A percentile compares a stretch with the other conserved stretches of the same genome.
Conservation (phyloP, 2,329 filamentous ascomycete species). For the Bipolaris oryzae region DNA sequence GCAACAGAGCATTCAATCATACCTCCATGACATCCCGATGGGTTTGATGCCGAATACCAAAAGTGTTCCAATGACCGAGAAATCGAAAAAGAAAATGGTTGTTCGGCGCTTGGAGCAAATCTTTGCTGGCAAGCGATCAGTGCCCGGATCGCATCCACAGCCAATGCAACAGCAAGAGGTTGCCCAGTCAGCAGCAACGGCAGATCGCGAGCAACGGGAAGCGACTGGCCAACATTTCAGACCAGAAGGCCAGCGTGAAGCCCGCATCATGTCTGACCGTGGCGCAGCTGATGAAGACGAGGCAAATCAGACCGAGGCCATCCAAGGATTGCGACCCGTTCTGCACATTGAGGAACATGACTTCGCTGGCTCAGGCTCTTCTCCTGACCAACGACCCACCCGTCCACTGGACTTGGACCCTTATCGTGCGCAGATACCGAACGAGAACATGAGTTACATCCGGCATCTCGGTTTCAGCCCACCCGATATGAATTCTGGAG, state of each 20-base stretch:
- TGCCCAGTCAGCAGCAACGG: slow-evolving; percentile 59
- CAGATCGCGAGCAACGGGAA: slow-evolving; percentile 52
- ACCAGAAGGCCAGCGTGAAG: slow-evolving; percentile 54
- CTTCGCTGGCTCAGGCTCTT: slow-evolving; percentile 42
- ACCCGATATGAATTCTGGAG: slow-evolving; percentile 58
- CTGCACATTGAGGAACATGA: slow-evolving; percentile 33
- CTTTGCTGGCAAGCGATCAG: slow-evolving; percentile 72
- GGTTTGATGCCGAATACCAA: slow-evolving; percentile 68
- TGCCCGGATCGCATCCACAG: slow-evolving; percentile 53
- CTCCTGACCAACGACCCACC: slow-evolving; percentile 76
- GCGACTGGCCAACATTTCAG: slow-evolving; percentile 44
- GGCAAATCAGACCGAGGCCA: slow-evolving; percentile 17
- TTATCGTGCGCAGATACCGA: slow-evolving; percentile 73
- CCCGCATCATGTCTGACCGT: slow-evolving; percentile 50
- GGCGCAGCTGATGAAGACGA: slow-evolving; percentile 26
- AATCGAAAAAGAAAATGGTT: slow-evolving; percentile 76
- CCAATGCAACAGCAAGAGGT: slow-evolving; percentile 64
- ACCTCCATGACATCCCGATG: slow-evolving; percentile 73
- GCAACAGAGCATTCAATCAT: slow-evolving; percentile 66
- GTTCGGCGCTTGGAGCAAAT: slow-evolving; percentile 79
- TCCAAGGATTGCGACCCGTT: slow-evolving; percentile 27
- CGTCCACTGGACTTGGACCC: slow-evolving; percentile 78
- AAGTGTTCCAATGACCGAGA: slow-evolving; percentile 66
- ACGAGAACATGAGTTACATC: slow-evolving; percentile 81
- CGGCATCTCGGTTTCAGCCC: slow-evolving; percentile 73